phyloP scores from a whole-genome alignment of 192 early-diverging fungal species.

The Rhizophagus prolifer region DNA sequence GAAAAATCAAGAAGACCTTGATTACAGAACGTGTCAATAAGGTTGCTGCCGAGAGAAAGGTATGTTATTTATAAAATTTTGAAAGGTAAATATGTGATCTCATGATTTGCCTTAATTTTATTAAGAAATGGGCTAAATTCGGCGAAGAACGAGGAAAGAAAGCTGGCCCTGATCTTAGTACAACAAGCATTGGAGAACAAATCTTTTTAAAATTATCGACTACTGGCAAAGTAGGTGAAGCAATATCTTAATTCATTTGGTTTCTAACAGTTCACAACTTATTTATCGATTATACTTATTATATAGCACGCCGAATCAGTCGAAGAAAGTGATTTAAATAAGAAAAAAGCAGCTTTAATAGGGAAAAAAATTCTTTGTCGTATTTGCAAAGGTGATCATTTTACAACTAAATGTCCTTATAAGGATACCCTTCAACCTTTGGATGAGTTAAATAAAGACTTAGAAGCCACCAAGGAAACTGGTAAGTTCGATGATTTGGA shows the following conservation, averaged over 20 bases:
- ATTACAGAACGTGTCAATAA: slow-evolving; percentile 82
- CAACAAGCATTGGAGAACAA: slow-evolving; percentile 86
- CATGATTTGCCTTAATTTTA: not conserved
- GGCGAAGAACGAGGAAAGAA: slow-evolving; percentile 77
- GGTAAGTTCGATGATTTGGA: slow-evolving; percentile 31
- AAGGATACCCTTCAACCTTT: slow-evolving; percentile 88
- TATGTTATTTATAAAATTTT: slow-evolving; percentile 9
- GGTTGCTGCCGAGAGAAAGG: slow-evolving; percentile 86
- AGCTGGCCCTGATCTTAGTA: slow-evolving; percentile 83
- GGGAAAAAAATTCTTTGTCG: slow-evolving; percentile 89
- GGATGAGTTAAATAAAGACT: slow-evolving; percentile 58
- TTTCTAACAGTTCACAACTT: not conserved
- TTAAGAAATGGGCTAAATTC: slow-evolving; percentile 86
- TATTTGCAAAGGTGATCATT: slow-evolving; percentile 96
- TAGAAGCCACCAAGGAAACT: slow-evolving; percentile 46
- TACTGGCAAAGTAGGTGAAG: slow-evolving; percentile 54
- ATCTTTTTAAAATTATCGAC: slow-evolving; percentile 82
- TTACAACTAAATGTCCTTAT: slow-evolving; percentile 96
- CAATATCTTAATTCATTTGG: slow-evolving; percentile 6
- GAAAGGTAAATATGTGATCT: not conserved
- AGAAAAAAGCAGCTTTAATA: slow-evolving; percentile 57
- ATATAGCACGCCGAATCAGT: slow-evolving; percentile 50
- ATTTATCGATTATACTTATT: not conserved
- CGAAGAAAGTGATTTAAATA: slow-evolving; percentile 63
- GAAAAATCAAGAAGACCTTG: slow-evolving; percentile 76